Evolutionary conservation across 495 filamentous ascomycete species (phyloP), one percentile per base, ranked within the genome.

Genomic region (Friedmanniomyces endolithicus): DNA sequence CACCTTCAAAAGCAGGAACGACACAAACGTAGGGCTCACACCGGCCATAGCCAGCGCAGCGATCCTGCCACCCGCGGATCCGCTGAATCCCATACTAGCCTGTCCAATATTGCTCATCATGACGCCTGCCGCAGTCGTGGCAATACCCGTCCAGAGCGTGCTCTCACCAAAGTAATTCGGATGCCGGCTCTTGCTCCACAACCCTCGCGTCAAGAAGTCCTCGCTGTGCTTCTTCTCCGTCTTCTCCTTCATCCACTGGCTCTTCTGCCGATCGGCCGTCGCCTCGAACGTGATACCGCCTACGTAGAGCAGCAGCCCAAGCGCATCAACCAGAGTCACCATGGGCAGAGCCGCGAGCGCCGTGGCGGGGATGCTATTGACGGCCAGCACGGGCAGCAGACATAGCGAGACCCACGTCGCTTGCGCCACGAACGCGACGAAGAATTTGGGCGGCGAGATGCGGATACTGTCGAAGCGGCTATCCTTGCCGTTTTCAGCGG

Each of bases 151-250:
- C 82, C 82, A 86, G 22, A 86, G 61, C 29, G 76, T 80, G 14
- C 67, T 70, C 63, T 86, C 83, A 1, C 83, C 83, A 54, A 81
- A 80, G 64, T 85, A 85, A 55, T 85, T 84, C 6, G 81, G 83
- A 67, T 81, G 81, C 31, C 78, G 67, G 31, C 76, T 79, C 61
- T 72, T 71, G 8, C 66, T 66, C 79, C 80, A 84, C 51, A 84
- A 56, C 0, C 82, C 80, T 1, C 65, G 61, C 1, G 77, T 78
- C 44, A 84, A 59, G 56, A 85, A 84, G 53, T 76, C 71, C 67
- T 85, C 81, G 22, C 72, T 73, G 57, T 85, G 82, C 50, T 73
- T 66, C 67, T 82, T 83, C 34, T 71, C 66, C 50, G 71, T 70
- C 67, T 78, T 81, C 25, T 74, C 76, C 49, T 66, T 59, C 31